These are phyloP conservation scores for Lyophyllum decastes DNA, from an alignment of 768 basidiomycete genomes.

Conservation along the genomic window DNA sequence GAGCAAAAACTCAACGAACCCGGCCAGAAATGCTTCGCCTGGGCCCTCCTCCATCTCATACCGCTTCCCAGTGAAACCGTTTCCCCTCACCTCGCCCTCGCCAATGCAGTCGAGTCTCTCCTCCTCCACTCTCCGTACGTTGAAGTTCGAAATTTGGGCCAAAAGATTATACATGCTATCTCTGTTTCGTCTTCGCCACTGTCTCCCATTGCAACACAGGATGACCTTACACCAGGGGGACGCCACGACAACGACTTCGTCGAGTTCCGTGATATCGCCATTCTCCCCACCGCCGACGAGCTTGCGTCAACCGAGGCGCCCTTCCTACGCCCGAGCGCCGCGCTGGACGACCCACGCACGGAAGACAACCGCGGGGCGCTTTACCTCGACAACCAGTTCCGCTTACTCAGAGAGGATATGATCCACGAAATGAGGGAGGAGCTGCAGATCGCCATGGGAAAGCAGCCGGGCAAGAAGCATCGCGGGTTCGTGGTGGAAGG, in stretches of 20 bases:
- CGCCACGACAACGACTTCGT: conserved; percentile 70
- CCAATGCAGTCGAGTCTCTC: background rate
- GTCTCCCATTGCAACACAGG: conserved; percentile 15
- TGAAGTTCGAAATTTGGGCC: conserved; percentile 22
- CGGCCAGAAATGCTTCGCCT: conserved; percentile 32
- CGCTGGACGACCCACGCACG: conserved; percentile 43
- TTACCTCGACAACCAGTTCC: conserved; percentile 14
- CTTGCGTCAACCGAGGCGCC: conserved; percentile 42
- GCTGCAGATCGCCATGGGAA: conserved; percentile 38
- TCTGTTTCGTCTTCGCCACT: conserved; percentile 19
- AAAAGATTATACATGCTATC: conserved; percentile 27
- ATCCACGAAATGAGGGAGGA: conserved; percentile 43
- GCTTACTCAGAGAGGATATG: conserved; percentile 12
- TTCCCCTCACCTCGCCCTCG: conserved; percentile 27
- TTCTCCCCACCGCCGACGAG: conserved; percentile 66
- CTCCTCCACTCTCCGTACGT: conserved; percentile 28
- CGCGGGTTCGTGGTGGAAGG: conserved; percentile 39
- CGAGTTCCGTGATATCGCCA: conserved; percentile 61
- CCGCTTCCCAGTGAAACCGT: conserved; percentile 27
- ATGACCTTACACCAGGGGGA: conserved; percentile 52
- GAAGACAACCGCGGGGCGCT: conserved; percentile 40
- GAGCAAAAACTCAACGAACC: conserved; percentile 23
- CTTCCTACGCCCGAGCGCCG: conserved; percentile 47
- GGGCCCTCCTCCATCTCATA: conserved; percentile 37
- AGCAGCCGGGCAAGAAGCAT: conserved; percentile 35